Evolutionary conservation across 2,329 filamentous ascomycete species (phyloP), one percentile per base, ranked within the genome.

Genomic region (Venturia pyrina): DNA sequence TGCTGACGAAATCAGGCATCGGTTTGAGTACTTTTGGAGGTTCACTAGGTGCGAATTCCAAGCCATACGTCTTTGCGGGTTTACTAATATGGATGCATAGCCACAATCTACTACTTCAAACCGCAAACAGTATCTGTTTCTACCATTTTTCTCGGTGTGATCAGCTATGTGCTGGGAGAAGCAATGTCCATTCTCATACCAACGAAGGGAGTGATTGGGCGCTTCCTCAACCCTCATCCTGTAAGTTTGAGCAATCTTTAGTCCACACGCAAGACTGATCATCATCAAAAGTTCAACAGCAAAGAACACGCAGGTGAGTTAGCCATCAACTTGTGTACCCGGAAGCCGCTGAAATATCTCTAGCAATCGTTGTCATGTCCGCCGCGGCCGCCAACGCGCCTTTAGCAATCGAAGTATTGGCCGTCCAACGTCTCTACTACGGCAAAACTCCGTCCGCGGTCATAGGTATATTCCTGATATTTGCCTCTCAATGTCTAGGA

Each of bases 101-200:
- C 53, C 11, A 59, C 53, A 2, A 81, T 82, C 64, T 82, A 77
- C 69, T 77, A 78, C 62, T 81, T 81, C 73, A 81, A 81, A 69
- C 79, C 80, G 1, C 79, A 81, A 69, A 73, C 73, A 4, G 76
- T 82, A 61, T 75, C 69, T 34, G 77, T 82, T 11, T 79, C 77
- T 1, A 71, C 74, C n/a, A 77, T 81, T 21, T 81, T 81, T 70
- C 66, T 82, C 64, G 75, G 75, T 3, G 76, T 82, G 34, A 73
- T 81, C 19, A 75, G 73, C 44, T 81, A 80, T 66, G 70, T 79
- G 11, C 68, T 78, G 11, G 79, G 79, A 17, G 75, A 79, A 62
- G 70, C 71, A 11, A 74, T 80, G 75, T 73, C 75, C 2, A 60
- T 69, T 13, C 65, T 73, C 3, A 75, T 80, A n/a, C 78, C 79